phyloP scores from a whole-genome alignment of 352 stramenopile species.

The Phytophthora colocasiae region DNA sequence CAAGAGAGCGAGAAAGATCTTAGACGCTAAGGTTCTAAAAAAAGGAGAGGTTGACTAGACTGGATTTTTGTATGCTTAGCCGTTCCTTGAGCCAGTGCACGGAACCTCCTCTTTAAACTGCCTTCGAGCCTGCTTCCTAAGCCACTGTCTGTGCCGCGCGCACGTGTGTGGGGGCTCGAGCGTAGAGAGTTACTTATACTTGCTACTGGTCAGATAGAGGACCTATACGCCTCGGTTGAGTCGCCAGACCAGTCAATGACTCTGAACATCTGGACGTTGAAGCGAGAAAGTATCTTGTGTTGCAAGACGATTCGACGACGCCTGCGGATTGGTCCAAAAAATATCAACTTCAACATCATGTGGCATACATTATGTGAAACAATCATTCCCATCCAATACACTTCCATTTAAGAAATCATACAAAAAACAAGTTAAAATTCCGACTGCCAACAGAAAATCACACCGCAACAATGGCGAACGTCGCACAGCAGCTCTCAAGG shows the following conservation, averaged over 20 bases:
- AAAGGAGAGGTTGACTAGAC: conserved; percentile 1
- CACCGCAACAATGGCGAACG: conserved; percentile 26
- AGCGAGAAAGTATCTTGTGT: conserved; percentile 30
- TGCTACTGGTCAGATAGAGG: conserved; percentile 12
- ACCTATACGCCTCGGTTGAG: not conserved
- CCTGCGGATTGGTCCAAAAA: conserved; percentile 15
- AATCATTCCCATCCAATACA: conserved; percentile 10
- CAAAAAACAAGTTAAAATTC: conserved; percentile 10
- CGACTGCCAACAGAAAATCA: conserved; percentile 3
- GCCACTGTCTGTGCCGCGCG: not conserved
- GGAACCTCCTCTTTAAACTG: too few species aligned
- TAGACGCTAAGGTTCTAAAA: conserved; percentile 29
- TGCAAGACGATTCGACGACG: conserved; percentile 15
- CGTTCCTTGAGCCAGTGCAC: conserved; percentile 14
- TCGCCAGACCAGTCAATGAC: not conserved
- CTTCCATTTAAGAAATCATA: conserved; percentile 5
- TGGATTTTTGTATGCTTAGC: conserved; percentile 12
- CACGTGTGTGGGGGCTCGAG: not conserved
- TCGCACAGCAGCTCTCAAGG: conserved; percentile 41
- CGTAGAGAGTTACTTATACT: conserved; percentile 12
- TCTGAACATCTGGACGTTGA: conserved; percentile 7
- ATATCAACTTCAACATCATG: conserved; percentile 34
- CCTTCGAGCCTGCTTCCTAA: not conserved
- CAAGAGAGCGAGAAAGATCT: not conserved
- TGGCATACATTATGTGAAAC: not conserved